These are phyloP conservation scores for Fagopyrum tataricum DNA, from an alignment of 148 eudicot species.

Conservation along the genomic window DNA sequence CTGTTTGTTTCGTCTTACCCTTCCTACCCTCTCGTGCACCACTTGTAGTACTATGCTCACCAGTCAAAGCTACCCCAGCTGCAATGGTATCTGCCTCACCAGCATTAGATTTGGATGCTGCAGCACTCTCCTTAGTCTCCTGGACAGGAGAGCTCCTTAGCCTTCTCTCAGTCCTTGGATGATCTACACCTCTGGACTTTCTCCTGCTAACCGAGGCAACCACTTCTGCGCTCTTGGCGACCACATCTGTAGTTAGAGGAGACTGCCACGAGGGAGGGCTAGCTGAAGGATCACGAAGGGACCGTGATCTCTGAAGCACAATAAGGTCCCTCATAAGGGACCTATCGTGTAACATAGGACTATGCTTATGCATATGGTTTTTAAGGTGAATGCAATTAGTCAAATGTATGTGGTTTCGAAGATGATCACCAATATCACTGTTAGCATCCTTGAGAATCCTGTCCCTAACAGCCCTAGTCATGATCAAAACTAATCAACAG, in stretches of 20 bases:
- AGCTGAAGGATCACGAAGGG: conserved; percentile 86
- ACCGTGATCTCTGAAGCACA: conserved; percentile 77
- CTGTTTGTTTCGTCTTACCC: conserved; percentile 29
- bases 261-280: conserved; percentile 81
- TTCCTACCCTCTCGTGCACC: conserved; percentile 29
- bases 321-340: conserved; percentile 83
- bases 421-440: conserved; percentile 68
- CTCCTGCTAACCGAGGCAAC: conserved; percentile 26
- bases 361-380: conserved; percentile 90
- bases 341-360: conserved; percentile 60
- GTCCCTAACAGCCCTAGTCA: conserved; percentile 69
- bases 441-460: conserved; percentile 76
- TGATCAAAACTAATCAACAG: conserved; percentile 30
- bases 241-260: conserved; percentile 46
- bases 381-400: conserved; percentile 97
- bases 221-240: neutral
- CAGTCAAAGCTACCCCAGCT: neutral
- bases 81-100: conserved; percentile 25
- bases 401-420: conserved; percentile 82
- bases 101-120: conserved; percentile 18
- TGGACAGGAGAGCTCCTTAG: conserved; percentile 37
- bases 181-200: conserved; percentile 46
- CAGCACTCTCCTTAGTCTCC: conserved; percentile 19
- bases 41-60: conserved; percentile 41
- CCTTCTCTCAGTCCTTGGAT: conserved; percentile 28